Evolutionary conservation across 116 monocot species (phyloP).

Genomic region (Dioscorea cayenensis): DNA sequence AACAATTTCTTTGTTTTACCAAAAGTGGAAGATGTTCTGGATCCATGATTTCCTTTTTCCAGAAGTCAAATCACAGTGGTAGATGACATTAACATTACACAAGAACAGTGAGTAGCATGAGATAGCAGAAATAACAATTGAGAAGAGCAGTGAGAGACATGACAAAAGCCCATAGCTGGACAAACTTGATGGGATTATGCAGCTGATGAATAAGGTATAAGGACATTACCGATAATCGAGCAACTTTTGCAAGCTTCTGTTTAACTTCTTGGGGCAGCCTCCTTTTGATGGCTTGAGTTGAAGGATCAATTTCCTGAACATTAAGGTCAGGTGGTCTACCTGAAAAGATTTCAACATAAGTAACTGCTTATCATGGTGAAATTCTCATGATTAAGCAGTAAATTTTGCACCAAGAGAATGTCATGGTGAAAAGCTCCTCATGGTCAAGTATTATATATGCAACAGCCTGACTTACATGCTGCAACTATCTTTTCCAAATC

Average conservation of each 20-base stretch:
- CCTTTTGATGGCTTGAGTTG: slow-evolving; percentile 59
- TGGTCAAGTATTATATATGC: not conserved
- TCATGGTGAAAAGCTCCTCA: not conserved
- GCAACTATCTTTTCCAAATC: slow-evolving; percentile 85
- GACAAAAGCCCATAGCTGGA: not conserved
- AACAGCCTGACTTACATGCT: slow-evolving; percentile 42
- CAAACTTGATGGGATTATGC: not conserved
- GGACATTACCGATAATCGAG: slow-evolving; percentile 71
- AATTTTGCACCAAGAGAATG: too few relatives aligned
- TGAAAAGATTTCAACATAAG: slow-evolving; percentile 24
- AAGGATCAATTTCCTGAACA: slow-evolving; percentile 50
- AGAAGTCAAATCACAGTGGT: too few relatives aligned
- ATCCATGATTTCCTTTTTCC: too few relatives aligned
- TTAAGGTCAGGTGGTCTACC: slow-evolving; percentile 59
- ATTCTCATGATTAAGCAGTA: too few relatives aligned
- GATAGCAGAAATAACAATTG: not conserved
- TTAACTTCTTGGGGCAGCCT: slow-evolving; percentile 90
- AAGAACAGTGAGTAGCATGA: not conserved
- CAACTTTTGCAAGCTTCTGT: slow-evolving; percentile 94
- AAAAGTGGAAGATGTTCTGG: too few relatives aligned
- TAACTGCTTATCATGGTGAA: not conserved
- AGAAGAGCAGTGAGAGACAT: not conserved
- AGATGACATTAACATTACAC: too few relatives aligned
- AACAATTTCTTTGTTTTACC: too few relatives aligned
- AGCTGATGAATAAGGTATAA: not conserved